Percentiles rank a stretch among this genome's conserved stretches.
phyloP scores from a whole-genome alignment of 371 early-diverging fungal species.

The Fennellomyces sp. region DNA sequence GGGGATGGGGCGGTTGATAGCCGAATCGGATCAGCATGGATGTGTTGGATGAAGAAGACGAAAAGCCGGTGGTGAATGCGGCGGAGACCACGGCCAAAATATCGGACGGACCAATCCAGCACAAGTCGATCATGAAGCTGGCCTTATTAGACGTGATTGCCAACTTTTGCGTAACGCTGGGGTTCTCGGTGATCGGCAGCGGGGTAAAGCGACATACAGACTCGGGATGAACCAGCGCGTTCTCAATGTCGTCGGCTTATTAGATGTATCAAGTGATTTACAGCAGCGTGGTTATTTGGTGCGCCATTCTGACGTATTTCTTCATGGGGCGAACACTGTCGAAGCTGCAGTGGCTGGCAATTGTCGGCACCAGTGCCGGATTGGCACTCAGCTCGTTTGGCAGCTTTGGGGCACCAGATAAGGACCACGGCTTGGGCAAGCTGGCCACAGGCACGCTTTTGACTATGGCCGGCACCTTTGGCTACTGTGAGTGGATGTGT shows the following conservation, averaged over 20 bases:
- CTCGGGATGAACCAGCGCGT: not conserved
- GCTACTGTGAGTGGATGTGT: slow-evolving; percentile 44
- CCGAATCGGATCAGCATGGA: slow-evolving; percentile 17
- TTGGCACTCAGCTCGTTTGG: slow-evolving; percentile 58
- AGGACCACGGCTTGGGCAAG: not conserved
- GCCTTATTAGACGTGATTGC: slow-evolving; percentile 70
- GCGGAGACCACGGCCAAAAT: not conserved
- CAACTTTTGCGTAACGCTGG: slow-evolving; percentile 71
- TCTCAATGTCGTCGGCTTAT: not conserved
- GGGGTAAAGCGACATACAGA: slow-evolving; percentile 56
- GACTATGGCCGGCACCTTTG: slow-evolving; percentile 60
- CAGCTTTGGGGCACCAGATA: slow-evolving; percentile 3
- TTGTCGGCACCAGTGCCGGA: slow-evolving; percentile 69
- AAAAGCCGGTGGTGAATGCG: slow-evolving; percentile 5
- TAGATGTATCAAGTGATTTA: slow-evolving; percentile 81
- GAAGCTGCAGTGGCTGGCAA: slow-evolving; percentile 64
- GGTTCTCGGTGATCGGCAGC: slow-evolving; percentile 75
- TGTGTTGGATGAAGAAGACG: slow-evolving; percentile 13
- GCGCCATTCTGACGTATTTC: slow-evolving; percentile 69
- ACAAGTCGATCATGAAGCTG: slow-evolving; percentile 55
- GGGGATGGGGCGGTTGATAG: no score
- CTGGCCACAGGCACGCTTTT: slow-evolving; percentile 54
- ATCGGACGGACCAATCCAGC: slow-evolving; percentile 39
- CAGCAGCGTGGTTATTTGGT: slow-evolving; percentile 77
- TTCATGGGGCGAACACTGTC: slow-evolving; percentile 63